Percentiles rank a stretch among this genome's conserved stretches.
phyloP scores from a whole-genome alignment of 495 filamentous ascomycete species.

The Glonium stellatum region DNA sequence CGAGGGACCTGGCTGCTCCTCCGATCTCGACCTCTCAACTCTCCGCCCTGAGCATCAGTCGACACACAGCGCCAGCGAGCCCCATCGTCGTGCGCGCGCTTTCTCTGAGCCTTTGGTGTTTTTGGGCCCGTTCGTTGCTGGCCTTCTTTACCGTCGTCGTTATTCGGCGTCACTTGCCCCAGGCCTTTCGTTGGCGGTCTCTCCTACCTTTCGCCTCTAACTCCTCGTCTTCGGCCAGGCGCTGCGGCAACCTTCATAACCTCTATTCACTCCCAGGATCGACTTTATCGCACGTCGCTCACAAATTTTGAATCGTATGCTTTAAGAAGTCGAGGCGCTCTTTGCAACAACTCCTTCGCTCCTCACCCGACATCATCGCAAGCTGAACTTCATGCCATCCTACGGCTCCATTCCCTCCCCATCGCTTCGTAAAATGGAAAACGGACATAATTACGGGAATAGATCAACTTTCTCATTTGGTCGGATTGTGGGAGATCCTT shows the following conservation, averaged over 20 bases:
- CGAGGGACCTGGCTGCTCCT: neutral
- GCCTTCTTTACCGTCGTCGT: neutral
- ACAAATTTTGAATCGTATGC: neutral
- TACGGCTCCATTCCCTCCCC: constrained; percentile 68
- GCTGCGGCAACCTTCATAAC: constrained; percentile 9
- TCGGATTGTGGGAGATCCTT: constrained; percentile 92
- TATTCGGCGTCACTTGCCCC: neutral
- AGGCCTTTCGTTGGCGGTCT: constrained; percentile 5
- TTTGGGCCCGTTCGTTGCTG: constrained; percentile 8
- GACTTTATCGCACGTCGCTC: neutral
- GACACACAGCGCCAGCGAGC: constrained; percentile 10
- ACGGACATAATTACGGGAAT: constrained; percentile 47
- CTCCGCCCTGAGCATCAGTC: constrained; percentile 15
- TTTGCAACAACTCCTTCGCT: neutral
- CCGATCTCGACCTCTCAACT: constrained; percentile 10
- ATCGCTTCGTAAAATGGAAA: constrained; percentile 78
- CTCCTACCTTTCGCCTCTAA: constrained; percentile 2
- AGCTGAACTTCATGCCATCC: constrained; percentile 51
- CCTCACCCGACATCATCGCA: constrained; percentile 1
- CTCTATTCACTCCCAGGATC: neutral
- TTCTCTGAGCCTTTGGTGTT: constrained; percentile 9
- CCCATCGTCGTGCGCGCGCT: constrained; percentile 21
- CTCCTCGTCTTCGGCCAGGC: constrained; percentile 25
- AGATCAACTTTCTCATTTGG: constrained; percentile 60
- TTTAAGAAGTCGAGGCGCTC: neutral